phyloP scores from a whole-genome alignment of 176 grass and related monocot genomes.

The Aegilops longissima region DNA sequence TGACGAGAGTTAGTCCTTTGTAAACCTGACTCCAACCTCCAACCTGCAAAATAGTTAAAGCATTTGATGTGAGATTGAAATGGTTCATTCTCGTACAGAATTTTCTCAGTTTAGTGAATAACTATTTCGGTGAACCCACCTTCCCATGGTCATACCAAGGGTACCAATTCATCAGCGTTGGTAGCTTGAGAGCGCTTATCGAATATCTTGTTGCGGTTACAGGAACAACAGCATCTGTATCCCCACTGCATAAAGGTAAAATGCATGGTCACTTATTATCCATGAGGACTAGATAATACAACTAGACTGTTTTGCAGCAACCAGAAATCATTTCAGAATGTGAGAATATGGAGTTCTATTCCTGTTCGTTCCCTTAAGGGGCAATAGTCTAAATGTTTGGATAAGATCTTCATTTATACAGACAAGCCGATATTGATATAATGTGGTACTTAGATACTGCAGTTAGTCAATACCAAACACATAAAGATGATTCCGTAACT shows the following conservation, averaged over 20 bases:
- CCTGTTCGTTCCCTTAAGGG: neutral
- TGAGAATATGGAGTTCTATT: no score
- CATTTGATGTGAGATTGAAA: neutral
- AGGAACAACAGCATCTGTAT: slow-evolving; percentile 98
- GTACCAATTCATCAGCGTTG: slow-evolving; percentile 72
- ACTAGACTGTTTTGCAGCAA: slow-evolving; percentile 1
- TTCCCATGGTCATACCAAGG: slow-evolving; percentile 86
- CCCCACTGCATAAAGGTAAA: slow-evolving; percentile 53
- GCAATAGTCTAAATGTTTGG: neutral
- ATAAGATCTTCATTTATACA: neutral
- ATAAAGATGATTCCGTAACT: neutral
- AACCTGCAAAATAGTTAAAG: slow-evolving; percentile 61
- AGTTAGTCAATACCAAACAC: neutral
- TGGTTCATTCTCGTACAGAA: neutral
- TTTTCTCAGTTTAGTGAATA: neutral
- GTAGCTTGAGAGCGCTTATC: slow-evolving; percentile 78
- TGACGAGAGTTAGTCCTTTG: slow-evolving; percentile 83
- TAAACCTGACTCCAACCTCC: slow-evolving; percentile 95
- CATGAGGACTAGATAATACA: neutral
- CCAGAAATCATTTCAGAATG: neutral
- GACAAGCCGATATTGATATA: neutral
- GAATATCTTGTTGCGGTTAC: slow-evolving; percentile 95
- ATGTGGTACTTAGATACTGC: neutral
- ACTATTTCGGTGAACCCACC: slow-evolving; percentile 41
- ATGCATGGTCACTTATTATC: neutral